Conservation (phyloP, 371 early-diverging fungal species). For the Rhizopus sp. region DNA sequence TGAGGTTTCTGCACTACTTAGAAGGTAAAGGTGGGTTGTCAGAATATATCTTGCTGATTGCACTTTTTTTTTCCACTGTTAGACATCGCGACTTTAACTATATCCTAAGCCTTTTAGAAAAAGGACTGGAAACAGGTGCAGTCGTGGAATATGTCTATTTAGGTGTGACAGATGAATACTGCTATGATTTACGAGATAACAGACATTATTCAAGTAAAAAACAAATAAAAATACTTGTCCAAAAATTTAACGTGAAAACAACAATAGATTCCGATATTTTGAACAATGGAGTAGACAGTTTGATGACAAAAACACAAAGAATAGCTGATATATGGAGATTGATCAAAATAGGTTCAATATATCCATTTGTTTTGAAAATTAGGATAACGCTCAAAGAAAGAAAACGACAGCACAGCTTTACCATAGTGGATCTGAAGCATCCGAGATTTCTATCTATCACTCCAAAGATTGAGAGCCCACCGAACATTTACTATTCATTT, state of each 20-base stretch:
- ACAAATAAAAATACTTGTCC: too few species aligned
- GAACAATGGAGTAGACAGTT: slow-evolving; percentile 2
- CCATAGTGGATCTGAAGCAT: slow-evolving; percentile 1
- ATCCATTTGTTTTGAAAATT: not conserved
- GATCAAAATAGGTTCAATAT: not conserved
- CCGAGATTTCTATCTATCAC: not conserved
- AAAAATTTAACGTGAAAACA: not conserved
- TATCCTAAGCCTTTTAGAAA: not conserved
- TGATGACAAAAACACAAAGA: not conserved
- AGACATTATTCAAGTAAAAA: not conserved
- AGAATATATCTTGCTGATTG: not conserved
- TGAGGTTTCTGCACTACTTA: not conserved
- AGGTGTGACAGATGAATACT: not conserved
- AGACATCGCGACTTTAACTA: not conserved
- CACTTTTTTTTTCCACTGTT: too few species aligned
- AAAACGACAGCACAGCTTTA: not conserved
- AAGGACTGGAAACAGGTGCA: not conserved
- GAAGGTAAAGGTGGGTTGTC: not conserved
- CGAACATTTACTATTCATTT: slow-evolving; percentile 2
- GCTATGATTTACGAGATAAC: not conserved
- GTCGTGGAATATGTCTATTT: not conserved
- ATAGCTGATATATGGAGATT: not conserved
- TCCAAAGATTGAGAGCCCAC: not conserved
- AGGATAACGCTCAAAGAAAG: not conserved
- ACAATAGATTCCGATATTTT: not conserved